Evolutionary conservation across 176 grass and related monocot species (phyloP).

Genomic region (Guadua angustifolia): DNA sequence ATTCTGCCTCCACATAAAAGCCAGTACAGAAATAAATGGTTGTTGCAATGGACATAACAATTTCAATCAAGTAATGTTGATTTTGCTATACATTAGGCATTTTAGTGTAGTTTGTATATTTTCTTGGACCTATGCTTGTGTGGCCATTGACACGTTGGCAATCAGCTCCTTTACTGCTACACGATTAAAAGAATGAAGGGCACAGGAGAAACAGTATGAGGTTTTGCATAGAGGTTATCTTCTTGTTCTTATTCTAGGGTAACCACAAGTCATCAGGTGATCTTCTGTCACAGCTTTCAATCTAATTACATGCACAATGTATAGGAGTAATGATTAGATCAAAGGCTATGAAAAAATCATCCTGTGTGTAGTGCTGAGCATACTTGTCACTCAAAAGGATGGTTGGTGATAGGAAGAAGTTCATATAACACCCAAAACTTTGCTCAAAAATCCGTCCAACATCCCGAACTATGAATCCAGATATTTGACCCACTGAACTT

Average conservation of each 20-base stretch:
- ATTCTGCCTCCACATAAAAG: not conserved
- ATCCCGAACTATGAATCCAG: too few species aligned
- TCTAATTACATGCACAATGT: not conserved
- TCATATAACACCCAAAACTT: too few species aligned
- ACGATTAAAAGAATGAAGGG: not conserved
- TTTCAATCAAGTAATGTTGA: not conserved
- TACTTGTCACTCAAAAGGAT: not conserved
- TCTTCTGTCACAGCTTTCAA: not conserved
- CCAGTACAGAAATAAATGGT: not conserved
- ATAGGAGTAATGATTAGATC: not conserved
- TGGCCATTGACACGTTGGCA: not conserved
- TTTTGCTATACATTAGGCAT: not conserved
- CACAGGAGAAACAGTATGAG: not conserved
- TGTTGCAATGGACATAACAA: not conserved
- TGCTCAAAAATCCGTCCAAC: too few species aligned
- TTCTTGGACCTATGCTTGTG: not conserved
- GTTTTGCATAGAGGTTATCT: not conserved
- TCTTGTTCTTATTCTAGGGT: not conserved
- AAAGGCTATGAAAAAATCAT: constrained; percentile 19
- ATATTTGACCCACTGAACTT: too few species aligned
- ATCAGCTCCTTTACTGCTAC: not conserved
- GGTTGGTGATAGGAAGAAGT: not conserved
- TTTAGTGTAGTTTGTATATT: not conserved
- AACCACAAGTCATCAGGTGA: not conserved
- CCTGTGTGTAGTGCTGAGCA: not conserved